Conservation (phyloP, 257 asterid genomes). For the Ajuga chamaepitys region DNA sequence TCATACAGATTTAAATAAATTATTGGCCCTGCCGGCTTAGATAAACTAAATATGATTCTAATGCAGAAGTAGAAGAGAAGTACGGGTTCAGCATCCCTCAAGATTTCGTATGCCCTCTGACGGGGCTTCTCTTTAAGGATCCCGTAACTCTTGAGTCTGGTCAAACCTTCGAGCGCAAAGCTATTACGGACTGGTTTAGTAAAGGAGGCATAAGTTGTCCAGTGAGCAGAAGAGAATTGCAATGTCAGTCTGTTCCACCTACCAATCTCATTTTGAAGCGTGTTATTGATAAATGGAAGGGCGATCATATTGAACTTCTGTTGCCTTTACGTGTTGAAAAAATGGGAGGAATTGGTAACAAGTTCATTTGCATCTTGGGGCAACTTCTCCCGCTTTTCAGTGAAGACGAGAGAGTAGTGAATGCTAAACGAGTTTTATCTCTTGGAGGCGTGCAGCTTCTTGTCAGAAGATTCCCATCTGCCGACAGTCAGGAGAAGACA, state of each 20-base stretch:
- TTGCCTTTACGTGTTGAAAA: constrained; percentile 26
- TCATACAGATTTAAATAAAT: neutral
- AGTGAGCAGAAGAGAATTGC: constrained; percentile 40
- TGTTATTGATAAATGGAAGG: constrained; percentile 54
- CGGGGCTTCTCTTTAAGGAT: constrained; percentile 48
- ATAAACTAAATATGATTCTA: neutral
- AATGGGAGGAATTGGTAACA: constrained; percentile 21
- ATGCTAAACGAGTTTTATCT: constrained; percentile 40
- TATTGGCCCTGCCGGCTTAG: neutral
- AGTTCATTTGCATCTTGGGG: constrained; percentile 32
- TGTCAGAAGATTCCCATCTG: constrained; percentile 33
- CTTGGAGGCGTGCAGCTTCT: constrained; percentile 58
- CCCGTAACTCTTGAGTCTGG: constrained; percentile 86
- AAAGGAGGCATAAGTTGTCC: constrained; percentile 61
- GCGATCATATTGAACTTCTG: constrained; percentile 32
- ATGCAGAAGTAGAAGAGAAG: constrained; percentile 29
- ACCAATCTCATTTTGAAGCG: constrained; percentile 61
- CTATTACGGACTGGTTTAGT: constrained; percentile 47
- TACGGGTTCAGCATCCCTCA: constrained; percentile 31
- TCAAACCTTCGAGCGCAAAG: constrained; percentile 61
- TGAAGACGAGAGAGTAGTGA: constrained; percentile 35
- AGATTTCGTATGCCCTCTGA: constrained; percentile 66
- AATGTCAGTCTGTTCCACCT: constrained; percentile 41
- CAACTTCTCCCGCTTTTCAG: constrained; percentile 38
- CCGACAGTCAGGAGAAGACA: constrained; percentile 37